phyloP scores from a whole-genome alignment of 148 eudicot species.

The Chenopodium formosanum region DNA sequence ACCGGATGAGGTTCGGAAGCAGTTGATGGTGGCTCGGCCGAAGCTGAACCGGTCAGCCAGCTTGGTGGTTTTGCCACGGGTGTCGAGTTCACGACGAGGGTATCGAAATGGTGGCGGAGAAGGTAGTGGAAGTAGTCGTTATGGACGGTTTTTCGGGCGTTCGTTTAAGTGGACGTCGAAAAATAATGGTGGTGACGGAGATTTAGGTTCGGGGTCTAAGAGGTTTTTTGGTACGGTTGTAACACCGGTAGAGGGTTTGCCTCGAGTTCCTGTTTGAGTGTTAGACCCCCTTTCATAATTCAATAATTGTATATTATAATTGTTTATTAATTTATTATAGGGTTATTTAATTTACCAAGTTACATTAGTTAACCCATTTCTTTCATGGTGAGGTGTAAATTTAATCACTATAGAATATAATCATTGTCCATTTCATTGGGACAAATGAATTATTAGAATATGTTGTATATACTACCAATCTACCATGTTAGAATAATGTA shows the following conservation, averaged over 20 bases:
- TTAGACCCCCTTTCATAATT: not conserved
- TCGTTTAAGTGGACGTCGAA: constrained; percentile 14
- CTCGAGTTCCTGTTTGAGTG: constrained; percentile 18
- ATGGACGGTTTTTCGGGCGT: constrained; percentile 17
- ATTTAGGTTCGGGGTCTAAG: not conserved
- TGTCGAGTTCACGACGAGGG: constrained; percentile 29
- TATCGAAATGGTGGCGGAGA: constrained; percentile 27
- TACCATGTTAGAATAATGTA: too few species aligned
- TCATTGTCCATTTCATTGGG: too few species aligned
- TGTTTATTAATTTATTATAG: too few species aligned
- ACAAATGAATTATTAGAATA: too few species aligned
- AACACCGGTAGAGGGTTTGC: constrained; percentile 17
- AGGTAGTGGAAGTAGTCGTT: constrained; percentile 29
- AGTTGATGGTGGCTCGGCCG: constrained; percentile 24
- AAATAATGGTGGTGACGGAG: constrained; percentile 1
- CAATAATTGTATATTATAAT: not conserved
- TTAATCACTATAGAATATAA: too few species aligned
- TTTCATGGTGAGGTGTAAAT: too few species aligned
- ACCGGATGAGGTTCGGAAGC: constrained; percentile 41
- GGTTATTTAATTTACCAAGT: too few species aligned
- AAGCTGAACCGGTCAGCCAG: constrained; percentile 38
- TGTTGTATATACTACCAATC: too few species aligned
- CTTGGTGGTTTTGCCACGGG: constrained; percentile 29
- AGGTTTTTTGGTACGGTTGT: not conserved
- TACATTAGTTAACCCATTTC: too few species aligned